Evolutionary conservation across 805 yeast species (phyloP), one percentile per base, ranked within the genome.

Genomic region (Candida lessepsii): DNA sequence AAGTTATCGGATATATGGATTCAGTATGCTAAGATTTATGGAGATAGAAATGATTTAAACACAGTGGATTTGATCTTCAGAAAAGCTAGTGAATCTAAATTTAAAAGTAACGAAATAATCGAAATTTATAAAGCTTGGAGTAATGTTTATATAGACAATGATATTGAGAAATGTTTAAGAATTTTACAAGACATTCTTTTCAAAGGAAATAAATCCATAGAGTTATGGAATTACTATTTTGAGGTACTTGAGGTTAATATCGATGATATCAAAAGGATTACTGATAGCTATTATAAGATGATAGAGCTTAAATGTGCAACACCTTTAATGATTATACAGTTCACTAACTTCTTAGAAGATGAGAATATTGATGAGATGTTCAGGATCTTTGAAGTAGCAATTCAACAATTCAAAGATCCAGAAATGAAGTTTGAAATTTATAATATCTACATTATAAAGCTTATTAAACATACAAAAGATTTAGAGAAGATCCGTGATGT

Each of bases 101-200:
- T 73, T 60, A 71, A 65, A 18, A 61, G 71, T 11, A 61, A 78
- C 0, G 96, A 88, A 44, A 60, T 88, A 15, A 85, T 81, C 2
- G 73, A 73, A 2, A 58, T 90, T 5, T 86, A 88, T 75, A 63
- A 77, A n/a, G 73, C 71, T 13, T 90, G 96, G 96, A 70, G 83
- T 5, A 84, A 84, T 41, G 62, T 78, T 60, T 83, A 82, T 44
- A 63, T 73, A 17, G 60, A 64, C 13, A 75, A 70, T 1, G 58
- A 79, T 38, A 57, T 78, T 15, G 75, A 70, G 1, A 59, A 57
- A 14, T 65, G 78, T 0, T 35, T 70, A 3, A 41, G 50, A 0
- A 56, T 71, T 4, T 44, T 72, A 1, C 64, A 66, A 42, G 49
- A 49, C 15, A 61, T 71, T 0, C 46, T 71, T 20, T 49, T 52